A percentile compares a stretch with the other conserved stretches of the same genome.
phyloP scores from a whole-genome alignment of 106 monocot species.

The Allium fistulosum region DNA sequence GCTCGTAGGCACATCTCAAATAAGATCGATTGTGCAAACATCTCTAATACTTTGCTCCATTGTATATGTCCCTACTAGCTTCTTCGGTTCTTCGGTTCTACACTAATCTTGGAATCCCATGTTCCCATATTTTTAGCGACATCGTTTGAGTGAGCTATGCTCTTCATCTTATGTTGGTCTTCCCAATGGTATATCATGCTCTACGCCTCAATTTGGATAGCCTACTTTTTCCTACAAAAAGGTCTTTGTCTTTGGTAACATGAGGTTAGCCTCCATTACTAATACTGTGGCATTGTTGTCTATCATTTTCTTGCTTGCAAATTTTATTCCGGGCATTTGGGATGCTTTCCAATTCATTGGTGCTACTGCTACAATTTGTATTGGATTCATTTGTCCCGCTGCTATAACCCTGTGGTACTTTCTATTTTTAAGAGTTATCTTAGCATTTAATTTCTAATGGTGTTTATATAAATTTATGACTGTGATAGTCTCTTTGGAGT shows the following conservation, averaged over 20 bases:
- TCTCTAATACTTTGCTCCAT: conserved; percentile 49
- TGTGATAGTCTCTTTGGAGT: too few species aligned
- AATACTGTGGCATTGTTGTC: conserved; percentile 28
- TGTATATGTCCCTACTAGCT: conserved; percentile 54
- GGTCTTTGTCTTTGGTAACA: conserved; percentile 46
- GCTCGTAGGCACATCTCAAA: conserved; percentile 41
- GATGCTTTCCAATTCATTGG: conserved; percentile 94
- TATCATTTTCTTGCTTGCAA: conserved; percentile 58
- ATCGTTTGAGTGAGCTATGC: conserved; percentile 74
- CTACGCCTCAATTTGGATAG: conserved; percentile 77
- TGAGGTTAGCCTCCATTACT: conserved; percentile 48
- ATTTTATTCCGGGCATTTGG: conserved; percentile 87
- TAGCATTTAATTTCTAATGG: background rate
- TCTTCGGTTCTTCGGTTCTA: conserved; percentile 68
- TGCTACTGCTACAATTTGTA: conserved; percentile 82
- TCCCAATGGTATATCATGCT: conserved; percentile 78
- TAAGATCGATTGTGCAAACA: conserved; percentile 43
- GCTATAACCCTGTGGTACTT: conserved; percentile 57
- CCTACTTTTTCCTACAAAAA: conserved; percentile 57
- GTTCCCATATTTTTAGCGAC: conserved; percentile 51
- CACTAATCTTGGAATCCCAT: conserved; percentile 72
- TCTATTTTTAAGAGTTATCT: background rate
- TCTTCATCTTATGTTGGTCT: conserved; percentile 87
- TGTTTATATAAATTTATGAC: background rate
- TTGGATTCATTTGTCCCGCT: conserved; percentile 89